These are phyloP conservation scores for Ogataea paraovalis DNA, from an alignment of 805 yeast species.

Conservation along the genomic window DNA sequence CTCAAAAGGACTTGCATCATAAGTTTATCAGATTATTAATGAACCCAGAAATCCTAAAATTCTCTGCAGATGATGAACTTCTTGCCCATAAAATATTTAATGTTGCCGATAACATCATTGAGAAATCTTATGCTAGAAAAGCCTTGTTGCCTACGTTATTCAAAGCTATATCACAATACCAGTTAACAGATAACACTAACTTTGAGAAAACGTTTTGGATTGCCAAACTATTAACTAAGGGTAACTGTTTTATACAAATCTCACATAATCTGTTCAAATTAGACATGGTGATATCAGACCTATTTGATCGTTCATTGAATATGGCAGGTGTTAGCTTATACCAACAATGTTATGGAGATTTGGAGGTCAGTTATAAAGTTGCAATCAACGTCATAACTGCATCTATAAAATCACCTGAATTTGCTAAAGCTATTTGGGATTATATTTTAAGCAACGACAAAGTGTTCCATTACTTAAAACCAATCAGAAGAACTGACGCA, in stretches of 20 bases:
- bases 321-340: constrained; percentile 39
- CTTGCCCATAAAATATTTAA: constrained; percentile 28
- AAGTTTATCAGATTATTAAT: constrained; percentile 49
- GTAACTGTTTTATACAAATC: constrained; percentile 49
- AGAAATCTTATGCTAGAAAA: constrained; percentile 57
- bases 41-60: constrained; percentile 36
- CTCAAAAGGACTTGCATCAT: constrained; percentile 62
- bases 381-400: constrained; percentile 45
- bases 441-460: constrained; percentile 36
- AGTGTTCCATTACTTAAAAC: constrained; percentile 42
- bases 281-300: constrained; percentile 51
- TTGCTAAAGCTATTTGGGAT: constrained; percentile 32
- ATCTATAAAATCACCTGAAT: constrained; percentile 26
- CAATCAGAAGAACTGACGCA: constrained; percentile 59
- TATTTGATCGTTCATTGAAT: constrained; percentile 45
- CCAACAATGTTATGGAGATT: constrained; percentile 47
- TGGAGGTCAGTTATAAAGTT: constrained; percentile 53
- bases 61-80: constrained; percentile 30
- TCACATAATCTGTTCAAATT: constrained; percentile 53
- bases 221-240: constrained; percentile 41
- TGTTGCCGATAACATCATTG: constrained; percentile 42
- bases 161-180: constrained; percentile 41
- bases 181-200: constrained; percentile 25
- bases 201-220: constrained; percentile 51
- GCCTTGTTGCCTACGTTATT: constrained; percentile 62